A percentile compares a stretch with the other conserved stretches of the same genome.
phyloP scores from a whole-genome alignment of 2,329 filamentous ascomycete species.

The Fusarium burgessii region DNA sequence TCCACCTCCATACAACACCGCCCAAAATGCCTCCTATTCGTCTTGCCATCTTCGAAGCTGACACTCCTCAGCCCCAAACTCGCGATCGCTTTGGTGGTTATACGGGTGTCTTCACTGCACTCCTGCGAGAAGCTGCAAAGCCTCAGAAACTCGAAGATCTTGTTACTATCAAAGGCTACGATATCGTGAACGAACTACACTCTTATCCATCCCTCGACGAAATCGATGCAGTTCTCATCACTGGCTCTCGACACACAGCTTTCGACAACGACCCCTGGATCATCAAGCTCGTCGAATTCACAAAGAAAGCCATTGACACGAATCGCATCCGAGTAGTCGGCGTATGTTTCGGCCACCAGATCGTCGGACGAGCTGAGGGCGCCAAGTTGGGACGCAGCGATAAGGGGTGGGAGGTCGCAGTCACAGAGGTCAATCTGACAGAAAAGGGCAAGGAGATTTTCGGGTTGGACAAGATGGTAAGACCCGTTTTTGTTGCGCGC shows the following conservation, averaged over 20 bases:
- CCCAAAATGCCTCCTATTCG: constrained; percentile 66
- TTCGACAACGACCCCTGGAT: constrained; percentile 61
- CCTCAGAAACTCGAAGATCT: constrained; percentile 56
- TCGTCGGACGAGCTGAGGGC: constrained; percentile 58
- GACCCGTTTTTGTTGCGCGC: constrained; percentile 56
- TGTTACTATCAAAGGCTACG: constrained; percentile 73
- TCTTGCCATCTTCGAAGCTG: constrained; percentile 90
- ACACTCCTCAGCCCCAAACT: constrained; percentile 76
- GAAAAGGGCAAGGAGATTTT: constrained; percentile 56
- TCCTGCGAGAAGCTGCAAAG: constrained; percentile 67
- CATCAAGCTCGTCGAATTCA: constrained; percentile 55
- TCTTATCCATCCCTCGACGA: constrained; percentile 78
- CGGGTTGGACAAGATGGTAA: constrained; percentile 51
- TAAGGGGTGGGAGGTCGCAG: constrained; percentile 60
- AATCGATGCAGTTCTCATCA: constrained; percentile 86
- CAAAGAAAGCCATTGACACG: constrained; percentile 48
- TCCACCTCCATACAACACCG: neutral
- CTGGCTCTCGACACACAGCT: constrained; percentile 73
- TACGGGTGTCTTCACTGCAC: constrained; percentile 73
- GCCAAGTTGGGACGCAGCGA: constrained; percentile 54
- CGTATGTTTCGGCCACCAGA: constrained; percentile 63
- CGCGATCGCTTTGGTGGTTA: constrained; percentile 77
- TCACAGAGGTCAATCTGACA: constrained; percentile 56
- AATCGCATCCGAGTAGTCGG: constrained; percentile 71
- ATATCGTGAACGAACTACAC: constrained; percentile 74